Percentiles rank a stretch among this genome's conserved stretches.
Evolutionary conservation across 345 rosid species (phyloP).

Genomic region (Ceriops zippeliana): DNA sequence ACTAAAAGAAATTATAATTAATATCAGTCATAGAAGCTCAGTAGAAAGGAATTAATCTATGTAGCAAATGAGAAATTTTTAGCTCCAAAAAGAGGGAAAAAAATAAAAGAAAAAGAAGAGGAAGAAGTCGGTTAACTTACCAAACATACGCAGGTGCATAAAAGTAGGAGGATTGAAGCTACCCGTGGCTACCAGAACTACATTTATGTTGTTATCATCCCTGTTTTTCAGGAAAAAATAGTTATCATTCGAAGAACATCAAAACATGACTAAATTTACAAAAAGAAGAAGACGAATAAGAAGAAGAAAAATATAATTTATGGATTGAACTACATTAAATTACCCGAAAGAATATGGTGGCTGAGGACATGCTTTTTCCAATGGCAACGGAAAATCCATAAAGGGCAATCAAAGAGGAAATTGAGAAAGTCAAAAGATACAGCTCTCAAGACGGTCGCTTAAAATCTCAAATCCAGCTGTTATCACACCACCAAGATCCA

Average conservation of each 20-base stretch:
- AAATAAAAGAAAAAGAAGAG: not conserved
- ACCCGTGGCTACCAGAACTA: constrained; percentile 76
- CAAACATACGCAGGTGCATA: constrained; percentile 93
- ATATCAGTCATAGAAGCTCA: not conserved
- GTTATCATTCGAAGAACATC: not conserved
- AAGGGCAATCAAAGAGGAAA: not conserved
- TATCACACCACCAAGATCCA: no score
- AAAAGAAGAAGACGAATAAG: not conserved
- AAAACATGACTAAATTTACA: not conserved
- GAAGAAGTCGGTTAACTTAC: constrained; percentile 33
- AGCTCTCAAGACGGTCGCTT: no score
- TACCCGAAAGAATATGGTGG: constrained; percentile 35
- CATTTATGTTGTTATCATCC: constrained; percentile 36
- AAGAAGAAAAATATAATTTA: not conserved
- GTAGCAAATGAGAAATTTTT: not conserved
- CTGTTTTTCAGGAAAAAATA: constrained; percentile 21
- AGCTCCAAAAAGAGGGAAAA: not conserved
- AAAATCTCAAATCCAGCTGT: no score
- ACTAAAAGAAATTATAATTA: no score
- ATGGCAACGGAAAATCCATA: constrained; percentile 67
- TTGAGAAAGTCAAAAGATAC: no score
- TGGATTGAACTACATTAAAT: not conserved
- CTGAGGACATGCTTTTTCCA: constrained; percentile 45
- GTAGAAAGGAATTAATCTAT: not conserved
- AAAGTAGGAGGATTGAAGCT: constrained; percentile 97